Conservation (phyloP, 2,329 filamentous ascomycete genomes). For the Aureobasidium lini region DNA sequence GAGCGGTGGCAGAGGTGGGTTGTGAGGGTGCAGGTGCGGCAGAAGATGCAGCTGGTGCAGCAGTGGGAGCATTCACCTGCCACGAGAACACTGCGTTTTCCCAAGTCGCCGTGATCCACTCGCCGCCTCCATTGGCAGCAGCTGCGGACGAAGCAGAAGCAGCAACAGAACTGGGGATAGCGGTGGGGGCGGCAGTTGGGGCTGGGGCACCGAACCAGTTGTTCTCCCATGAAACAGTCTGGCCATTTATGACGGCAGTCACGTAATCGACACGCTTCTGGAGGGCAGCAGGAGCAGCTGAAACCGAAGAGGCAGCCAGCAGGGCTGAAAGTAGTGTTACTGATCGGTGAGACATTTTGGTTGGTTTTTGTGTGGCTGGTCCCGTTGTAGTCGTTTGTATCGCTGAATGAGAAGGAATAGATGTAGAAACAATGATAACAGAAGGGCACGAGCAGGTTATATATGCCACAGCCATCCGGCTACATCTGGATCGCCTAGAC, state of each 20-base stretch:
- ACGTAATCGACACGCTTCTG: conserved; percentile 39
- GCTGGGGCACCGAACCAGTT: conserved; percentile 6
- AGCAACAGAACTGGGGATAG: neutral
- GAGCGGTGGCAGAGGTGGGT: neutral
- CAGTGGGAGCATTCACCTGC: neutral
- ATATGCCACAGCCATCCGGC: neutral
- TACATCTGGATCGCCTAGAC: neutral
- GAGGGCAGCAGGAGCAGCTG: neutral
- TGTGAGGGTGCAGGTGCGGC: conserved; percentile 15
- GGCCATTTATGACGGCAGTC: neutral
- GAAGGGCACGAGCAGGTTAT: neutral
- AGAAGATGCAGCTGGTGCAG: conserved; percentile 11
- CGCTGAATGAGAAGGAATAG: neutral
- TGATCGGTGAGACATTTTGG: neutral
- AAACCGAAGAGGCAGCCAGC: neutral
- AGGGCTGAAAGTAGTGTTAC: neutral
- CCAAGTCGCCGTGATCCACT: too few species aligned
- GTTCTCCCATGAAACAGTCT: neutral
- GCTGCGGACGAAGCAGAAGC: neutral
- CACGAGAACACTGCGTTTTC: neutral
- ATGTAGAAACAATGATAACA: neutral
- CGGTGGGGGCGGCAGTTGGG: neutral
- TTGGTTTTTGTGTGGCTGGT: neutral
- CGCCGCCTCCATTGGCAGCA: neutral
- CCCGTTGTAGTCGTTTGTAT: neutral